Conservation (phyloP, 768 basidiomycete species). For the Mycena capillaripes region DNA sequence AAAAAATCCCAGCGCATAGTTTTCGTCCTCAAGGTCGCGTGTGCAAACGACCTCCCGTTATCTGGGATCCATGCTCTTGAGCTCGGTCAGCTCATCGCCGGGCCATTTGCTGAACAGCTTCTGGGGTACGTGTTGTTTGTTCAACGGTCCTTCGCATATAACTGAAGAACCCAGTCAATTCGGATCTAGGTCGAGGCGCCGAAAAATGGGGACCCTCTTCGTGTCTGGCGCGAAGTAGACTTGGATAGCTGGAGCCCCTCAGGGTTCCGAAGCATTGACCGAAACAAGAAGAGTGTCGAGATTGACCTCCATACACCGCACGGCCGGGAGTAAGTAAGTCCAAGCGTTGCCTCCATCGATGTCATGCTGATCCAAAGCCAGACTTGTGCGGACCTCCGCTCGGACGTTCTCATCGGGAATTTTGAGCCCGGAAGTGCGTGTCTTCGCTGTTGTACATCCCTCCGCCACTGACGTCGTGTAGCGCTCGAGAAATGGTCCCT, state of each 20-base stretch:
- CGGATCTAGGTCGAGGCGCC: slow-evolving; percentile 83
- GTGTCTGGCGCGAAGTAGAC: slow-evolving; percentile 81
- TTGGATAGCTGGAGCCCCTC: slow-evolving; percentile 79
- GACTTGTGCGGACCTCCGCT: slow-evolving; percentile 71
- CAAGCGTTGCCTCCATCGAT: neutral
- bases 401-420: slow-evolving; percentile 79
- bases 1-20: neutral
- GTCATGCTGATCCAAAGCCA: slow-evolving; percentile 40
- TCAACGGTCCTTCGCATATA: neutral
- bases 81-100: slow-evolving; percentile 79
- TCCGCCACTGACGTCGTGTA: slow-evolving; percentile 39
- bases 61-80: slow-evolving; percentile 76
- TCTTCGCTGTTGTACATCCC: neutral
- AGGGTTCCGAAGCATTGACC: slow-evolving; percentile 80
- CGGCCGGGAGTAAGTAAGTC: slow-evolving; percentile 65
- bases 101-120: slow-evolving; percentile 80
- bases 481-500: slow-evolving; percentile 81
- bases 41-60: slow-evolving; percentile 62
- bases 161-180: slow-evolving; percentile 62
- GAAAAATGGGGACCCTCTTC: slow-evolving; percentile 72
- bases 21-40: neutral
- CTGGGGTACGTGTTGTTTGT: slow-evolving; percentile 69
- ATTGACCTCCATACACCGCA: slow-evolving; percentile 73
- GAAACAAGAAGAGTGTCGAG: slow-evolving; percentile 83
- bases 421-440: slow-evolving; percentile 81